A percentile compares a stretch with the other conserved stretches of the same genome.
Conservation (phyloP, 176 grass and related monocot genomes). For the Aechmea fasciata region DNA sequence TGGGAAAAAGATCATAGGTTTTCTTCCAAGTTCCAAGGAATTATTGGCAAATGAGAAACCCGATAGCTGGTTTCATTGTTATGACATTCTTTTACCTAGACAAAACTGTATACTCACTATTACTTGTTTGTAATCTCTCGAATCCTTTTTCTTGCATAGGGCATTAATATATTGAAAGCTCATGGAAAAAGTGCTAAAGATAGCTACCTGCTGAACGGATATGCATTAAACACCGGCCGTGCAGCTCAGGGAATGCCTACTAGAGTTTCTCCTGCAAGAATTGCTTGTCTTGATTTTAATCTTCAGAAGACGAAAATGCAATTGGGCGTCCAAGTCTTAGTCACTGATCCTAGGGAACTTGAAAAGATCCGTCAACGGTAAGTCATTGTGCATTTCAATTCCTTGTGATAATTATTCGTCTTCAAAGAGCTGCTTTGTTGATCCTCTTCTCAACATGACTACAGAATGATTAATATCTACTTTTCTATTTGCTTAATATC, state of each 20-base stretch:
- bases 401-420: background rate
- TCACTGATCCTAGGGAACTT: slow-evolving; percentile 83
- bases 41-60: too few species aligned
- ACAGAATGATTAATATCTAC: too few species aligned
- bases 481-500: slow-evolving; percentile 3
- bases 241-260: slow-evolving; percentile 92
- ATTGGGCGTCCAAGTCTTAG: slow-evolving; percentile 81
- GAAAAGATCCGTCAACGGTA: slow-evolving; percentile 87
- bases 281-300: slow-evolving; percentile 91
- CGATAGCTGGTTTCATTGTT: background rate
- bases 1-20: too few species aligned
- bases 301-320: slow-evolving; percentile 98
- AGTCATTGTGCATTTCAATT: slow-evolving; percentile 9
- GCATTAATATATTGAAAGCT: slow-evolving; percentile 86
- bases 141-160: slow-evolving; percentile 30
- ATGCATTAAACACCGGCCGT: slow-evolving; percentile 75
- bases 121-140: background rate
- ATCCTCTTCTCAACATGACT: too few species aligned
- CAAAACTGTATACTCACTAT: background rate
- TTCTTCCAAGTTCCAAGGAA: too few species aligned
- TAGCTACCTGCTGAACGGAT: slow-evolving; percentile 81
- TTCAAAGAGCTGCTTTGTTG: too few species aligned
- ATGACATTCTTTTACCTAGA: background rate
- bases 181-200: slow-evolving; percentile 77
- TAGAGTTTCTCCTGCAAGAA: slow-evolving; percentile 59